Conservation (phyloP, 805 yeast genomes). For the Priceomyces melissophilus region DNA sequence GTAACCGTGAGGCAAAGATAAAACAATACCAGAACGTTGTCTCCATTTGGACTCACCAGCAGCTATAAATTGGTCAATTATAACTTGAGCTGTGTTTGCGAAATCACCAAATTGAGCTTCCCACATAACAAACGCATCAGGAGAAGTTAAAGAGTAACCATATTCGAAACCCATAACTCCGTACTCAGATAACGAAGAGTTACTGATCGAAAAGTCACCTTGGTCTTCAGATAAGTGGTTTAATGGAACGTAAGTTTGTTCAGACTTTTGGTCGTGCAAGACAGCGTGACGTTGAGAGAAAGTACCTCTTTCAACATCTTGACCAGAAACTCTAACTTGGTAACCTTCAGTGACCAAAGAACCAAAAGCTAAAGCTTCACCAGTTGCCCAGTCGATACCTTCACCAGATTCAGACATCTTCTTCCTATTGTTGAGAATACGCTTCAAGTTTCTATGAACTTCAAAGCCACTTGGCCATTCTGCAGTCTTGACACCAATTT, state of each 20-base stretch:
- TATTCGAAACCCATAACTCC: constrained; percentile 99
- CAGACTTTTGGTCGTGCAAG: constrained; percentile 90
- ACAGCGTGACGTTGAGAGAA: constrained; percentile 99
- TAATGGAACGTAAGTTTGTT: constrained; percentile 80
- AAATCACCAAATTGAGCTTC: constrained; percentile 99
- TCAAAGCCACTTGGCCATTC: constrained; percentile 85
- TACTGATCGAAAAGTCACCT: constrained; percentile 82
- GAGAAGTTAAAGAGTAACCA: constrained; percentile 96
- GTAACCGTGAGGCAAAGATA: constrained; percentile 97
- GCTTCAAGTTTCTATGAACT: constrained; percentile 91
- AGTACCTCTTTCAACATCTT: constrained; percentile 99
- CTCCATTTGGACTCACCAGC: constrained; percentile 98
- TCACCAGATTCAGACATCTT: constrained; percentile 85
- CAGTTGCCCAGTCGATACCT: constrained; percentile 98
- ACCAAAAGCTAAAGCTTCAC: constrained; percentile 98
- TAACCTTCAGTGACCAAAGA: constrained; percentile 88
- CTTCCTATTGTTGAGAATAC: constrained; percentile 84
- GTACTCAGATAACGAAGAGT: constrained; percentile 95
- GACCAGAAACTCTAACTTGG: constrained; percentile 97
- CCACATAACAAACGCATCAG: constrained; percentile 97
- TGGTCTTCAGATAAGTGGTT: constrained; percentile 74
- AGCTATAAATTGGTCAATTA: constrained; percentile 92
- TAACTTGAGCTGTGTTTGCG: constrained; percentile 98
- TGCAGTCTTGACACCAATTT: constrained; percentile 74
- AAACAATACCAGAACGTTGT: constrained; percentile 94